Conservation (phyloP, 2,329 filamentous ascomycete species). For the Aspergillus hortae region DNA sequence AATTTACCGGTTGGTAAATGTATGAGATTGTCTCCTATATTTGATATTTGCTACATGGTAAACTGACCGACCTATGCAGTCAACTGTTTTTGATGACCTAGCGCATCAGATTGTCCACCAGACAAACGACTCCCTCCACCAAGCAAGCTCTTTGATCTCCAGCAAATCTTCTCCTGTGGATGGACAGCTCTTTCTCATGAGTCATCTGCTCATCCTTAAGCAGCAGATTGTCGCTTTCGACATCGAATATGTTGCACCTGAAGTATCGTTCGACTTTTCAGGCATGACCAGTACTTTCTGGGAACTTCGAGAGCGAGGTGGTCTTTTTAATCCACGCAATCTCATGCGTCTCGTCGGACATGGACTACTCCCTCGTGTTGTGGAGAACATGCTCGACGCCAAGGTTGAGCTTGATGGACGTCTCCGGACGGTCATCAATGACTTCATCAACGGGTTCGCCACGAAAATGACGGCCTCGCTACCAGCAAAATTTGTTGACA, state of each 20-base stretch:
- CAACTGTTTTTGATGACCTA: slow-evolving; percentile 67
- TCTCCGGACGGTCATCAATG: slow-evolving; percentile 61
- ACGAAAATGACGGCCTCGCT: slow-evolving; percentile 52
- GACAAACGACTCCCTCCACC: slow-evolving; percentile 77
- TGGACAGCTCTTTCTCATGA: slow-evolving; percentile 86
- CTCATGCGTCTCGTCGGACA: slow-evolving; percentile 58
- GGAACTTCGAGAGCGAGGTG: slow-evolving; percentile 62
- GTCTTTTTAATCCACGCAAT: slow-evolving; percentile 62
- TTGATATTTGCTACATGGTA: background rate
- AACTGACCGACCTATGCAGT: slow-evolving; percentile 38
- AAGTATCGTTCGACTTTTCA: slow-evolving; percentile 65
- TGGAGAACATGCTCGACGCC: slow-evolving; percentile 69
- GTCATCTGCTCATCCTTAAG: slow-evolving; percentile 90
- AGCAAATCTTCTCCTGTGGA: slow-evolving; percentile 61
- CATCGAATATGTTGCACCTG: slow-evolving; percentile 71
- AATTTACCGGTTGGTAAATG: slow-evolving; percentile 67
- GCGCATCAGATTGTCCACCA: slow-evolving; percentile 83
- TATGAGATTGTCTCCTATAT: slow-evolving; percentile 25
- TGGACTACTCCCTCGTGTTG: slow-evolving; percentile 60
- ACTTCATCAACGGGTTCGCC: slow-evolving; percentile 60
- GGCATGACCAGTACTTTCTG: slow-evolving; percentile 63
- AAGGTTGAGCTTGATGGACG: slow-evolving; percentile 65
- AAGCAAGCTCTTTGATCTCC: slow-evolving; percentile 69
- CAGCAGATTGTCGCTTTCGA: slow-evolving; percentile 95
- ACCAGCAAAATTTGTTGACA: slow-evolving; percentile 38